Conservation (phyloP, 208 protist genomes). For the Strigomonas galati region DNA sequence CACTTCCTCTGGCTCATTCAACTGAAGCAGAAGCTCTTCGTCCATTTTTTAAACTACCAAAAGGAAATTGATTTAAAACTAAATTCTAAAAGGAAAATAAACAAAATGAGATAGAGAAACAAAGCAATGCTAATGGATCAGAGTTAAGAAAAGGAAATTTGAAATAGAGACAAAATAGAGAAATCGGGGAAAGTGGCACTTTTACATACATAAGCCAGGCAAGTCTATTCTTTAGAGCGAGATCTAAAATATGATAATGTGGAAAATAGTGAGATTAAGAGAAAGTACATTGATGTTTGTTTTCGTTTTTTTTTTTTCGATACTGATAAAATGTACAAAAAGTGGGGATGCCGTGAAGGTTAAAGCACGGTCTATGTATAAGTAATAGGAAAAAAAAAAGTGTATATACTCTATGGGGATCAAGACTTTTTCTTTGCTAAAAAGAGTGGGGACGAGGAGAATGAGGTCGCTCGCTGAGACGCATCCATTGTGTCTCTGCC, state of each 20-base stretch:
- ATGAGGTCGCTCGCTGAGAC: background rate
- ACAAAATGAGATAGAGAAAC: background rate
- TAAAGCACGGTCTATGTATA: constrained; percentile 25
- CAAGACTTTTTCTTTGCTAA: background rate
- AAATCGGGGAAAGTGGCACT: background rate
- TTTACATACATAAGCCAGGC: no score
- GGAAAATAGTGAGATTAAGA: constrained; percentile 3
- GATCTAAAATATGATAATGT: background rate
- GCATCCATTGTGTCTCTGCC: background rate
- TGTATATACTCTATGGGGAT: background rate
- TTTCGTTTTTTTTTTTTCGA: background rate
- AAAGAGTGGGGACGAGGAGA: background rate
- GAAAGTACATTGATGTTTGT: background rate
- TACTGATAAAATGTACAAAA: background rate
- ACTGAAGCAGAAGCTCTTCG: constrained; percentile 73
- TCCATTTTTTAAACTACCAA: constrained; percentile 37
- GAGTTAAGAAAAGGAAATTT: no score
- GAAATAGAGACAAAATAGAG: background rate
- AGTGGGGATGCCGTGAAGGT: no score
- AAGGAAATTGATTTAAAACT: background rate
- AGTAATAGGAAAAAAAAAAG: background rate
- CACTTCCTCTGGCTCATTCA: constrained; percentile 54
- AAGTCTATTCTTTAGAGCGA: no score
- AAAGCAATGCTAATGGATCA: background rate
- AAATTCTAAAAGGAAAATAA: background rate